Evolutionary conservation across 1,284 basidiomycete species (phyloP).

Genomic region (Melampsora abietis-canadensis): DNA sequence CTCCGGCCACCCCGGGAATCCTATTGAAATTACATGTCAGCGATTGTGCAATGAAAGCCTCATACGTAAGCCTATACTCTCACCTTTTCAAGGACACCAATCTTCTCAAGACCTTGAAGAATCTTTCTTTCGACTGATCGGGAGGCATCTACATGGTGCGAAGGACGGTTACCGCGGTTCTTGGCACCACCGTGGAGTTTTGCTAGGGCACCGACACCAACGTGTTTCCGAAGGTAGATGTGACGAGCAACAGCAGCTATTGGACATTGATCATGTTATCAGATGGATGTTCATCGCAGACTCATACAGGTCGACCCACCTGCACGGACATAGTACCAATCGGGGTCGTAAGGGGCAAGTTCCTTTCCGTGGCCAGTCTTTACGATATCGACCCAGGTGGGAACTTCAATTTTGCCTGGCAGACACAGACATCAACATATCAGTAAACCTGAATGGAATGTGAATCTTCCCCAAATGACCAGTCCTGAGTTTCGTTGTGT

Average conservation of each 20-base stretch:
- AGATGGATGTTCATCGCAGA: slow-evolving; percentile 41
- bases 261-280: slow-evolving; percentile 12
- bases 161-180: slow-evolving; percentile 89
- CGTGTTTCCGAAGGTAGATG: slow-evolving; percentile 99
- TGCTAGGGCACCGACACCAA: slow-evolving; percentile 89
- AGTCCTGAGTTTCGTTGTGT: background rate
- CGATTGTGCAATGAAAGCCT: background rate
- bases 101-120: slow-evolving; percentile 96
- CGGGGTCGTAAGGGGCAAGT: slow-evolving; percentile 96
- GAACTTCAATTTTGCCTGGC: slow-evolving; percentile 87
- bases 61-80: background rate
- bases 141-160: slow-evolving; percentile 85
- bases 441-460: background rate
- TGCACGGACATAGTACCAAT: slow-evolving; percentile 99
- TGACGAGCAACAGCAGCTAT: slow-evolving; percentile 93
- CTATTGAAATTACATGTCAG: slow-evolving; percentile 43
- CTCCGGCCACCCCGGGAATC: slow-evolving; percentile 88
- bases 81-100: slow-evolving; percentile 87
- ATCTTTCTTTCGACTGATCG: slow-evolving; percentile 62
- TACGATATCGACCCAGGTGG: slow-evolving; percentile 97
- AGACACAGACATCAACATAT: background rate
- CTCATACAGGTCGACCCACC: slow-evolving; percentile 61
- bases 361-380: slow-evolving; percentile 98
- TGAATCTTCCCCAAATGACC: background rate
- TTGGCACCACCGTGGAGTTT: slow-evolving; percentile 97